Evolutionary conservation across 2,329 filamentous ascomycete species (phyloP).

Genomic region (Fusarium sp.): DNA sequence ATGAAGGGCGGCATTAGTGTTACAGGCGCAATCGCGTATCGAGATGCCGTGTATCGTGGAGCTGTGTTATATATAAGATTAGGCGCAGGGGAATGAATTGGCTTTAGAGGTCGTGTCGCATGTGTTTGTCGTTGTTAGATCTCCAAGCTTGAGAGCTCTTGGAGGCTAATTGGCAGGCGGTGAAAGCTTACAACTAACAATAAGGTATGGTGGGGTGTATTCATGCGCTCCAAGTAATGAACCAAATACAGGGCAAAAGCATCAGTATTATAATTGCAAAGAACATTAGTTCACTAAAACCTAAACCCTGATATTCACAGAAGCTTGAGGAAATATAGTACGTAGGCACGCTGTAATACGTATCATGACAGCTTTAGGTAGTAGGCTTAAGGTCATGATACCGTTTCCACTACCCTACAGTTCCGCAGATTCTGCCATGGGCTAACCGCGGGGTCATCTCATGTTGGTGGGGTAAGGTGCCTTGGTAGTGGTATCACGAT

Average conservation of each 20-base stretch:
- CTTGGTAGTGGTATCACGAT: background rate
- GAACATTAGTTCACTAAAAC: background rate
- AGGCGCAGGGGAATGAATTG: background rate
- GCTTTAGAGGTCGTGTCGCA: background rate
- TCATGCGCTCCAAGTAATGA: background rate
- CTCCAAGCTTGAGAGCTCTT: background rate
- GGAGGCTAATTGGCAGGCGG: conserved; percentile 7
- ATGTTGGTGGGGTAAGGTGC: conserved; percentile 33
- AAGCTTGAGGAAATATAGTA: too few relatives aligned
- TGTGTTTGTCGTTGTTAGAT: background rate
- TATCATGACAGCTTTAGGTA: conserved; percentile 4
- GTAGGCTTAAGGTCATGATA: conserved; percentile 6
- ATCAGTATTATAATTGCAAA: too few relatives aligned
- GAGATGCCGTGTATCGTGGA: background rate
- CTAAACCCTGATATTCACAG: background rate
- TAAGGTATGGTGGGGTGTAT: background rate
- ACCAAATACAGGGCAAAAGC: background rate
- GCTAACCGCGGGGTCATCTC: conserved; percentile 39
- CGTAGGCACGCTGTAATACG: background rate
- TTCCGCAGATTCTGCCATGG: conserved; percentile 40
- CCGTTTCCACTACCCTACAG: conserved; percentile 6
- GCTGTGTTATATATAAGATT: background rate
- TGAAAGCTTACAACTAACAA: background rate
- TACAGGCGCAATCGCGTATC: background rate
- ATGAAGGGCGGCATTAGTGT: conserved; percentile 53